phyloP scores from a whole-genome alignment of 805 yeast species.

The Metschnikowia hibisci region DNA sequence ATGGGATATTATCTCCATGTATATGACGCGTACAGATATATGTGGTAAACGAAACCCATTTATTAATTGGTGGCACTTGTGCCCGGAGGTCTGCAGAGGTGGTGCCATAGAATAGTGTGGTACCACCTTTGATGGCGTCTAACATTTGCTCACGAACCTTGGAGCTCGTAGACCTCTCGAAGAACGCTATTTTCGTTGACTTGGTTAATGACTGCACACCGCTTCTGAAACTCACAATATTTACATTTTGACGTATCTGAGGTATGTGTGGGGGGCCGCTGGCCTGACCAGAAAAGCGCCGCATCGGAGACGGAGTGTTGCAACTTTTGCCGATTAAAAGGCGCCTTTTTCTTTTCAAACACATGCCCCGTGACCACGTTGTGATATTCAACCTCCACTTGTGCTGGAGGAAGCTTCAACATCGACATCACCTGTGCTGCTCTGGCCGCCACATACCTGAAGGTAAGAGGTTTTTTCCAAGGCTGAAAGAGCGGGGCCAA shows the following conservation, averaged over 20 bases:
- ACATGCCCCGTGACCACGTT: slow-evolving; percentile 28
- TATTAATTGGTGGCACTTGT: slow-evolving; percentile 20
- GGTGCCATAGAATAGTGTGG: slow-evolving; percentile 23
- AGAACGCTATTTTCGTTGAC: slow-evolving; percentile 4
- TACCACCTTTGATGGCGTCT: slow-evolving; percentile 22
- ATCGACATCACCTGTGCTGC: slow-evolving; percentile 43
- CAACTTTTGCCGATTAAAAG: slow-evolving; percentile 32
- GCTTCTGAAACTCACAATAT: slow-evolving; percentile 47
- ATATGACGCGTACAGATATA: slow-evolving; percentile 32
- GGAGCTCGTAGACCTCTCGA: slow-evolving; percentile 10
- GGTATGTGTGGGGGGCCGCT: slow-evolving; percentile 45
- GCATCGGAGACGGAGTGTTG: slow-evolving; percentile 29
- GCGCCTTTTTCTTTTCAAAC: slow-evolving; percentile 39
- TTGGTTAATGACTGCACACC: slow-evolving; percentile 18
- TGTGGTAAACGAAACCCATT: slow-evolving; percentile 43
- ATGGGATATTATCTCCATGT: slow-evolving; percentile 36
- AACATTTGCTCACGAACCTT: slow-evolving; percentile 10
- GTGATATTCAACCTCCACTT: slow-evolving; percentile 53
- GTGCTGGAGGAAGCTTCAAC: slow-evolving; percentile 33
- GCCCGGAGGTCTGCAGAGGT: slow-evolving; percentile 23
- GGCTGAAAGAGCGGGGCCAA: slow-evolving; percentile 26
- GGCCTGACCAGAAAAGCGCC: slow-evolving; percentile 57
- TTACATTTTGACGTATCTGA: slow-evolving; percentile 44
- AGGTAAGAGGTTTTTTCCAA: slow-evolving; percentile 57
- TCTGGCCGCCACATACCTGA: slow-evolving; percentile 53